phyloP scores from a whole-genome alignment of 495 filamentous ascomycete genomes.

The Ascodesmis nigricans region DNA sequence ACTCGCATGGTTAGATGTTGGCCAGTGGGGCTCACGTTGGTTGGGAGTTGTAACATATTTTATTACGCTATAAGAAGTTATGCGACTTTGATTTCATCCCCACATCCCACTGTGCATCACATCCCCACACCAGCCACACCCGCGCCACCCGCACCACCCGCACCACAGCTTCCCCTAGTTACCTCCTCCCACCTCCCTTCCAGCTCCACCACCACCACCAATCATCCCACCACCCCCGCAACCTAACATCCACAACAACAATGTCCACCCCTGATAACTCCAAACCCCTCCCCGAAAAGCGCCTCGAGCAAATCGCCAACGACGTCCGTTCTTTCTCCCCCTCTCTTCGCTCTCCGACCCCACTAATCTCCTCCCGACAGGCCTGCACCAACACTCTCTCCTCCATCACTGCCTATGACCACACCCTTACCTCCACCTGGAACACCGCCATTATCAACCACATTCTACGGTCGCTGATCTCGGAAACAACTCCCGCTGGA shows the following conservation, averaged over 20 bases:
- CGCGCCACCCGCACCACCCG: background rate
- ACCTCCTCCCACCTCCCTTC: too few species aligned
- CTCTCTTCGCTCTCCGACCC: background rate
- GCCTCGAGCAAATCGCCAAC: slow-evolving; percentile 62
- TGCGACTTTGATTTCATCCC: too few species aligned
- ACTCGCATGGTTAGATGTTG: slow-evolving; percentile 81
- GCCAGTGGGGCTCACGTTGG: too few species aligned
- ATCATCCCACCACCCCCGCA: too few species aligned
- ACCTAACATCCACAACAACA: slow-evolving; percentile 3
- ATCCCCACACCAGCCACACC: slow-evolving; percentile 4
- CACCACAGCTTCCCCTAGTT: background rate
- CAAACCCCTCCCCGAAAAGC: slow-evolving; percentile 57
- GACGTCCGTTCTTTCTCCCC: slow-evolving; percentile 35
- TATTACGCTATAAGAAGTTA: too few species aligned
- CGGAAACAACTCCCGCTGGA: slow-evolving; percentile 48
- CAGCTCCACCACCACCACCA: too few species aligned
- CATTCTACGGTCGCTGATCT: slow-evolving; percentile 66
- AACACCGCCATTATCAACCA: slow-evolving; percentile 67
- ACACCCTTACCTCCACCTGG: slow-evolving; percentile 57
- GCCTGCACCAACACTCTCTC: slow-evolving; percentile 63
- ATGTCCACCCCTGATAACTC: too few species aligned
- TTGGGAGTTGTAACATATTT: too few species aligned
- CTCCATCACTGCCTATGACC: slow-evolving; percentile 53
- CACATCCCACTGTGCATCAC: too few species aligned
- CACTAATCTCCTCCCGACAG: slow-evolving; percentile 25